Evolutionary conservation across 2,329 filamentous ascomycete genomes (phyloP), one percentile per base, ranked within the genome.

Genomic region (Cladosporium phlei): DNA sequence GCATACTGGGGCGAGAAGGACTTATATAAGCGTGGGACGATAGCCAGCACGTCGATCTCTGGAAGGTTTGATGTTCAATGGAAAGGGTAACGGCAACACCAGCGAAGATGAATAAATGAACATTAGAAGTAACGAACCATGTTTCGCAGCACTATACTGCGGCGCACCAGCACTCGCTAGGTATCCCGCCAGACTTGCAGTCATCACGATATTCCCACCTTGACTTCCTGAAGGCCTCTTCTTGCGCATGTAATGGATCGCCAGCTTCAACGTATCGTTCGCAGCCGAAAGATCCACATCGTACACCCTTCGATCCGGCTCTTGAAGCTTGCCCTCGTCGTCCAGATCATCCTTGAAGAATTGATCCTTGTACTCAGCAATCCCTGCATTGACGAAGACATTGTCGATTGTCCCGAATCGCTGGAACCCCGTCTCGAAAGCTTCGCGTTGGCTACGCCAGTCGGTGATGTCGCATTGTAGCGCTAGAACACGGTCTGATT

Each of bases 311-410:
- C 68, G 61, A 50, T 74, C 70, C 8, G 72, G 72, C 56, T 71
- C 70, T 35, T 62, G 62, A n/a, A 75, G 56, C 48, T 69, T 55
- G 0, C 71, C 72, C 4, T 63, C 46, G 0, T 32, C 48, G 40
- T 74, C 71, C 4, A 69, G 39, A 7, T 67, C 62, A 40, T 74
- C 70, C 4, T 63, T 68, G 62, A 74, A 76, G 58, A 76, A 73
- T 51, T 75, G 71, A 37, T 75, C 72, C 30, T 63, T 63, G 38
- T 70, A 64, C 51, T 76, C 73, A 21, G 69, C 64, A 19, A 75
- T 69, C 0, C 73, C 73, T 4, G 73, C 72, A 43, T 75, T 75
- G 37, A 74, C 69, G 52, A 73, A 76, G 11, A 75, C 71, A 29
- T 60, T 61, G 44, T 72, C 69, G 32, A 75, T 69, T 8, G 63